Conservation (phyloP, 257 asterid genomes). For the Ilex asprella region DNA sequence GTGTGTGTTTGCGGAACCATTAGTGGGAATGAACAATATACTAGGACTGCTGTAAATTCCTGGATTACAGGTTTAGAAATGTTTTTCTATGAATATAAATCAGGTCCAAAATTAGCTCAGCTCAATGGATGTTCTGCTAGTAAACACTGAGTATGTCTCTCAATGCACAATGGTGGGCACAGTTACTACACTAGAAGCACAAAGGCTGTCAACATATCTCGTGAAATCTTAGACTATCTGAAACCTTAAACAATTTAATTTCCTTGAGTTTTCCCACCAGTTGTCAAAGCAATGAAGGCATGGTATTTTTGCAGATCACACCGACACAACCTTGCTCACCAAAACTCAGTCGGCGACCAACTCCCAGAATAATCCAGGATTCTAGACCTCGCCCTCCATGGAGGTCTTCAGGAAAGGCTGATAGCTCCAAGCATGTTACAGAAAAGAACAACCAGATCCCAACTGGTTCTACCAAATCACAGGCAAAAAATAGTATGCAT, state of each 20-base stretch:
- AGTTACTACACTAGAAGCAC: background rate
- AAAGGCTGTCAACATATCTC: background rate
- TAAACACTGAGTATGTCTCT: background rate
- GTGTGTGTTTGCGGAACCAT: no score
- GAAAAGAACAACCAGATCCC: constrained; percentile 25
- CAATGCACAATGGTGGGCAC: background rate
- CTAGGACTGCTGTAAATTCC: no score
- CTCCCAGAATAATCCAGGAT: constrained; percentile 28
- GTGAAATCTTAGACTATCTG: no score
- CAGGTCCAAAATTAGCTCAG: no score
- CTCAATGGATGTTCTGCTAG: background rate
- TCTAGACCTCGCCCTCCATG: constrained; percentile 48
- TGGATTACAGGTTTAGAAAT: no score
- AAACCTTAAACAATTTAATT: background rate
- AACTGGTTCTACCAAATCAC: constrained; percentile 25
- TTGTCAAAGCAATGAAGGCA: background rate
- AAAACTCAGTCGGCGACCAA: constrained; percentile 26
- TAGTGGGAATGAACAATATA: no score
- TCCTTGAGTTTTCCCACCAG: background rate
- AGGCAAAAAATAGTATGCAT: constrained; percentile 16
- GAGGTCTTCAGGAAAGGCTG: constrained; percentile 43
- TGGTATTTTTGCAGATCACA: constrained; percentile 27
- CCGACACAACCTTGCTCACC: constrained; percentile 21
- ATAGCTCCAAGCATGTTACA: constrained; percentile 24
- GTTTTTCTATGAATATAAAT: no score